phyloP scores from a whole-genome alignment of 331 rosid genomes.

The Phaseolus coccineus region DNA sequence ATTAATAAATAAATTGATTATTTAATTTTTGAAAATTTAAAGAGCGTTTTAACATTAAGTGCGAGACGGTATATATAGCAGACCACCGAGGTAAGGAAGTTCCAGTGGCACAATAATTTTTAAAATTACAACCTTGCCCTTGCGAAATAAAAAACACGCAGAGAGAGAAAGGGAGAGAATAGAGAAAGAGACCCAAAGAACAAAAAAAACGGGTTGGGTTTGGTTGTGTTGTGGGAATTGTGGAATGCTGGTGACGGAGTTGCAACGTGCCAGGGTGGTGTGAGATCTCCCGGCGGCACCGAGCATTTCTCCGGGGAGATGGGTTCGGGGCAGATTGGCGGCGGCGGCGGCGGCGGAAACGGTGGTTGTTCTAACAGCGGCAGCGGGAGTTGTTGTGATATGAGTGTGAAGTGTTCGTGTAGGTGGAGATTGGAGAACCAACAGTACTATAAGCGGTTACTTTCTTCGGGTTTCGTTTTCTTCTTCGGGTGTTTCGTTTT shows the following conservation, averaged over 20 bases:
- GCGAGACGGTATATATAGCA: constrained; percentile 32
- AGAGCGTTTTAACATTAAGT: background rate
- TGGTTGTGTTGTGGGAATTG: constrained; percentile 39
- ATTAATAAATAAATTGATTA: background rate
- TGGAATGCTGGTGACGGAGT: constrained; percentile 46
- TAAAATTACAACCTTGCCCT: constrained; percentile 45
- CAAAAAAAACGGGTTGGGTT: background rate
- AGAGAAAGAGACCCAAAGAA: background rate
- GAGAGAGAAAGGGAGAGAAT: background rate
- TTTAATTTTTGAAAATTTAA: background rate
- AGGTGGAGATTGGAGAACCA: constrained; percentile 75
- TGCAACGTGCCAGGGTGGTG: constrained; percentile 41
- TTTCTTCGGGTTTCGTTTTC: constrained; percentile 78
- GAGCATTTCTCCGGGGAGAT: constrained; percentile 43
- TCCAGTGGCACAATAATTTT: constrained; percentile 19
- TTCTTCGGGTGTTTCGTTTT: constrained; percentile 78
- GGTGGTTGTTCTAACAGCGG: constrained; percentile 51
- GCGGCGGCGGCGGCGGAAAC: constrained; percentile 33
- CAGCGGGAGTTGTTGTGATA: constrained; percentile 62
- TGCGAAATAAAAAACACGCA: background rate
- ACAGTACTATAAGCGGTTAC: constrained; percentile 56
- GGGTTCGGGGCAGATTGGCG: constrained; percentile 51
- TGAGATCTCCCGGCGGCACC: constrained; percentile 52
- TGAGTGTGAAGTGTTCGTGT: constrained; percentile 72
- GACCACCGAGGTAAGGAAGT: constrained; percentile 14